These are phyloP conservation scores for Picochlorum costavermella DNA, from an alignment of 139 green algal species.

Conservation along the genomic window DNA sequence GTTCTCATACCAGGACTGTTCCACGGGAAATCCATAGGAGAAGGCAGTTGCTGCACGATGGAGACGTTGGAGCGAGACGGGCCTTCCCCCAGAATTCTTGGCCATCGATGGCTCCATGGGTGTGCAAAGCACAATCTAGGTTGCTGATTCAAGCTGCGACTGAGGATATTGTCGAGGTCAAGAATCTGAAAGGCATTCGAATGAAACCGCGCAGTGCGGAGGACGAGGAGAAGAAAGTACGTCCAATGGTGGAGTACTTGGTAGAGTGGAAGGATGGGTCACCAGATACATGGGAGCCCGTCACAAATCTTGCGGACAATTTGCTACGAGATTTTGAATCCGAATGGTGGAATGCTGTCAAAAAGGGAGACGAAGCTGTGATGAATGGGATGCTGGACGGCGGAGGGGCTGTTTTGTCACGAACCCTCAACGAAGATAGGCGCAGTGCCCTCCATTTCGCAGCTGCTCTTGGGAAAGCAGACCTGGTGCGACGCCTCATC, in stretches of 20 bases:
- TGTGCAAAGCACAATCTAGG: neutral
- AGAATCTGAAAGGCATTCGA: conserved; percentile 49
- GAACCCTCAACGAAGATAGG: conserved; percentile 62
- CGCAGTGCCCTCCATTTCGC: conserved; percentile 79
- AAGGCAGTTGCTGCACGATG: too few relatives aligned
- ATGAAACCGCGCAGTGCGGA: conserved; percentile 28
- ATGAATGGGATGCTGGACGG: conserved; percentile 51
- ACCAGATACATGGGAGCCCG: conserved; percentile 49
- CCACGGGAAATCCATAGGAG: too few relatives aligned
- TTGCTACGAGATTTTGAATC: conserved; percentile 75
- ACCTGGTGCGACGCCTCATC: conserved; percentile 49
- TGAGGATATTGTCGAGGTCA: conserved; percentile 46
- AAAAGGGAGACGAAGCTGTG: conserved; percentile 59
- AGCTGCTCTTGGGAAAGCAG: conserved; percentile 48
- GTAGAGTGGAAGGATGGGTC: conserved; percentile 60
- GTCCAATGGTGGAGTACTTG: conserved; percentile 59
- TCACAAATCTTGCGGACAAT: conserved; percentile 69
- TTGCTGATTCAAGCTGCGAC: neutral
- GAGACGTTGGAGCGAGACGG: too few relatives aligned
- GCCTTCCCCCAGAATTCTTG: too few relatives aligned
- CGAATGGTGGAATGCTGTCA: conserved; percentile 66
- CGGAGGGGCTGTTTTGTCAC: conserved; percentile 45
- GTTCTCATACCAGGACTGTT: too few relatives aligned
- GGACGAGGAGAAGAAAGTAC: conserved; percentile 14
- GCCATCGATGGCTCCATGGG: neutral